These are phyloP conservation scores for Epichloe gansuensis DNA, from an alignment of 2,329 filamentous ascomycete species.

Conservation along the genomic window DNA sequence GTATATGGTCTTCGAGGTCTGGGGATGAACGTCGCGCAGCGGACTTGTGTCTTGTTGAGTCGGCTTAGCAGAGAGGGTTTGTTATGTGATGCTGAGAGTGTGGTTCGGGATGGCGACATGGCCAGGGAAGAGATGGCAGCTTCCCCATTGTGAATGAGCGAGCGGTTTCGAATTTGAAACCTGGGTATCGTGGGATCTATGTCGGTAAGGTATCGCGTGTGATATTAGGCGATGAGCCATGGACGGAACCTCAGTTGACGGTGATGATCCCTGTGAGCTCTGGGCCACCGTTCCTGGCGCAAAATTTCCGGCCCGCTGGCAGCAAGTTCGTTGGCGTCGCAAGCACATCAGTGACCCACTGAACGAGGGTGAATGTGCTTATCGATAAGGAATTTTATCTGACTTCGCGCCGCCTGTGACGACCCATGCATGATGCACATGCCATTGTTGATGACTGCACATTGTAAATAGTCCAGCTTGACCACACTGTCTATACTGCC, in stretches of 20 bases:
- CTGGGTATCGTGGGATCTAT: neutral
- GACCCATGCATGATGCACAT: neutral
- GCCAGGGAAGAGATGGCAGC: constrained; percentile 15
- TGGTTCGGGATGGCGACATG: constrained; percentile 18
- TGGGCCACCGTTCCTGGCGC: constrained; percentile 6
- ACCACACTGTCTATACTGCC: neutral
- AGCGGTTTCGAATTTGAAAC: neutral
- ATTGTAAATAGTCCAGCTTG: neutral
- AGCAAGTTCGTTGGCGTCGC: neutral
- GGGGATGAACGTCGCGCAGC: constrained; percentile 72
- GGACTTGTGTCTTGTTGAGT: constrained; percentile 41
- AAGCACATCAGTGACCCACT: neutral
- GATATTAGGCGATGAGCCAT: too few species aligned
- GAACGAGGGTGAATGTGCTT: neutral
- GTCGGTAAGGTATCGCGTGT: neutral
- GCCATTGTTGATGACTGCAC: neutral
- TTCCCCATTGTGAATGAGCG: constrained; percentile 16
- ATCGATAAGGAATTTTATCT: constrained; percentile 6
- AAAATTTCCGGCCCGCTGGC: constrained; percentile 12
- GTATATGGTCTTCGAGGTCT: constrained; percentile 89
- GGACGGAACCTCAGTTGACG: neutral
- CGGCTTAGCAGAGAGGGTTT: constrained; percentile 11
- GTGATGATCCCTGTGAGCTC: neutral
- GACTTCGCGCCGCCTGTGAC: neutral
- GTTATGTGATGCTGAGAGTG: constrained; percentile 11